Percentiles rank a stretch among this genome's conserved stretches.
Evolutionary conservation across 495 filamentous ascomycete genomes (phyloP).

Genomic region (Lentithecium fluviatile): DNA sequence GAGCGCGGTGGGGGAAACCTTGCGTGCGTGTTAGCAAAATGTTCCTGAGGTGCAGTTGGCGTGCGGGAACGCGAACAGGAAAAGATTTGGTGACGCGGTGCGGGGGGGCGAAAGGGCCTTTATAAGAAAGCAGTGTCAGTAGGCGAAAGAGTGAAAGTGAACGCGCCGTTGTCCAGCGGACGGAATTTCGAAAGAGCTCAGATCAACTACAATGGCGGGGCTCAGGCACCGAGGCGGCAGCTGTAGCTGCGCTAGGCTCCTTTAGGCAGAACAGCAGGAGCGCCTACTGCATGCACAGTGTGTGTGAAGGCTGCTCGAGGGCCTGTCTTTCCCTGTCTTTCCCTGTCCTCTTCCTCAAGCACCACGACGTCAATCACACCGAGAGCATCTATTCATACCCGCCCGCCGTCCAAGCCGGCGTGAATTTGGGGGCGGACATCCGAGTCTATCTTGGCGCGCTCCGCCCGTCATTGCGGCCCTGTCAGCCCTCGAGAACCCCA

Average conservation of each 20-base stretch:
- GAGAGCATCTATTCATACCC: background rate
- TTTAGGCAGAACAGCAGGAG: constrained; percentile 2
- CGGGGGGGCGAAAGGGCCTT: no score
- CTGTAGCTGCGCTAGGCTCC: constrained; percentile 10
- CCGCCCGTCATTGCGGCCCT: constrained; percentile 3
- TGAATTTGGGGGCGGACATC: no score
- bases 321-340: background rate
- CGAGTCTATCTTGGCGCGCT: background rate
- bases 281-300: no score
- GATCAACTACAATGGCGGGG: background rate
- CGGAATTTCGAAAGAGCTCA: background rate
- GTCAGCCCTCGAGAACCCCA: background rate
- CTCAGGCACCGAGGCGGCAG: background rate
- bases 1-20: no score
- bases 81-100: no score
- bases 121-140: no score
- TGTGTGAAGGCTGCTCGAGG: no score
- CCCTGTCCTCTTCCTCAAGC: background rate
- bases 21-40: no score
- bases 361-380: background rate
- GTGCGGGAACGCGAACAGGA: no score
- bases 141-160: background rate
- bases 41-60: no score
- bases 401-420: background rate
- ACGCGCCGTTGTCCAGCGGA: background rate